Base-by-base conservation (phyloP, 495 filamentous ascomycete genomes). In the Symbiotaphrina buchneri region DNA sequence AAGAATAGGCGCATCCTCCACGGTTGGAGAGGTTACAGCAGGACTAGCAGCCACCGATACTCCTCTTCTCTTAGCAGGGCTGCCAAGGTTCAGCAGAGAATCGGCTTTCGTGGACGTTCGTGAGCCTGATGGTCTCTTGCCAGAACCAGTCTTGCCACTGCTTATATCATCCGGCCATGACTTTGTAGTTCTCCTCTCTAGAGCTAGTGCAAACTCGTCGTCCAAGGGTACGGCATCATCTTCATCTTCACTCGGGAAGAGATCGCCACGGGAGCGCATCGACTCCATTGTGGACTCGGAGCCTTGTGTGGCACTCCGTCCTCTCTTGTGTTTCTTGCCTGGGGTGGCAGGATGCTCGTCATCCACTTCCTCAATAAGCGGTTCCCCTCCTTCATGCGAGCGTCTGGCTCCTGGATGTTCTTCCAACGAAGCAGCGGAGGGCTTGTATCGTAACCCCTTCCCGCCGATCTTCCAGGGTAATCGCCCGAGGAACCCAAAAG, bases 161-260 rank as follows among this genome's bases (percentile, higher is more conserved):
- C 35, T 27, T 39, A 50, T 41, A 35, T 50, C 51, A 33, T 47
- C 54, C 11, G 54, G 49, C 27, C 56, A 59, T 5, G 59, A 65
- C 15, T 58, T 64, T 10, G 56, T 56, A 18, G 58, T 63, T 19
- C 71, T 60, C 23, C 73, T 61, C 18, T 73, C 72, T 18, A 93
- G 51, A 1, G 67, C 64, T 51, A 92, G 68, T 1, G 79, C 69
- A 41, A 95, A 92, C 42, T 95, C 87, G 49, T 95, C 87, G 41
- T 83, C 79, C 31, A 97, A 54, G 1, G 87, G 83, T 16, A 94
- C 68, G 1, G 87, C 87, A 58, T 97, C 80, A 28, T 68, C 74
- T 37, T 94, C 87, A 30, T 71, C 75, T 37, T 92, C 84, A 41
- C 85, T 94, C 1, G 80, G 82, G 39, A 93, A 84, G 14, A 99